These are phyloP conservation scores for Prunus salicina DNA, from an alignment of 306 rosid genomes.

Conservation along the genomic window DNA sequence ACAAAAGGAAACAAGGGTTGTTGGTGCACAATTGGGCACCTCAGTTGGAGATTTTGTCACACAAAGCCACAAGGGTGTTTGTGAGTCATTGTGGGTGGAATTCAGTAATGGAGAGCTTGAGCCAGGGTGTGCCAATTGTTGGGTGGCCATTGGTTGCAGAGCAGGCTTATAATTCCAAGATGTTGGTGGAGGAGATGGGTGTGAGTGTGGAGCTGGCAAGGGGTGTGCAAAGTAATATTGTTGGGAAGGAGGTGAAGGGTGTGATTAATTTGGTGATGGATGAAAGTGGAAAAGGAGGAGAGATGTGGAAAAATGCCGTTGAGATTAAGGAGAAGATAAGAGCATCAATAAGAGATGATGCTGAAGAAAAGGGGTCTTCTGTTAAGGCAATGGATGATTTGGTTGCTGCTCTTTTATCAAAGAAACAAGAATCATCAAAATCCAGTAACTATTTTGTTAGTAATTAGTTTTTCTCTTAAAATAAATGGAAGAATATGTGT, in stretches of 20 bases:
- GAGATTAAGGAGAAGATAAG: constrained; percentile 33
- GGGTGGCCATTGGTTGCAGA: constrained; percentile 88
- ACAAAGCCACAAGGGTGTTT: constrained; percentile 51
- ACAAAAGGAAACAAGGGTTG: constrained; percentile 34
- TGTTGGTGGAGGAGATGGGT: constrained; percentile 75
- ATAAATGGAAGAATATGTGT: too few relatives aligned
- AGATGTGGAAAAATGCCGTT: constrained; percentile 44
- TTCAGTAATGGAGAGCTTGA: constrained; percentile 69
- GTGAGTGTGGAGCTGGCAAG: constrained; percentile 54
- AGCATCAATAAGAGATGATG: constrained; percentile 33
- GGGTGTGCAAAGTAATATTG: constrained; percentile 32
- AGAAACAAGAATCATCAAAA: not conserved
- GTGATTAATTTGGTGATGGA: constrained; percentile 51
- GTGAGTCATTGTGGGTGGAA: constrained; percentile 93
- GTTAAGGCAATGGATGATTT: constrained; percentile 39
- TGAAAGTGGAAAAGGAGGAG: constrained; percentile 38
- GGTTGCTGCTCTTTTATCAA: constrained; percentile 5
- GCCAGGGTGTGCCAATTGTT: constrained; percentile 66
- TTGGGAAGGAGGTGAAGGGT: constrained; percentile 44
- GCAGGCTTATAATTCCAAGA: constrained; percentile 68
- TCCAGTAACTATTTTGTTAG: not conserved
- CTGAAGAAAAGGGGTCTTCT: constrained; percentile 39
- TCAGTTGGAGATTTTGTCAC: constrained; percentile 69
- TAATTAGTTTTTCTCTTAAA: too few relatives aligned
- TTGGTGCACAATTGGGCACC: constrained; percentile 66